Base-by-base conservation (phyloP, 2,329 filamentous ascomycete genomes). In the Fusarium sarcochroum region DNA sequence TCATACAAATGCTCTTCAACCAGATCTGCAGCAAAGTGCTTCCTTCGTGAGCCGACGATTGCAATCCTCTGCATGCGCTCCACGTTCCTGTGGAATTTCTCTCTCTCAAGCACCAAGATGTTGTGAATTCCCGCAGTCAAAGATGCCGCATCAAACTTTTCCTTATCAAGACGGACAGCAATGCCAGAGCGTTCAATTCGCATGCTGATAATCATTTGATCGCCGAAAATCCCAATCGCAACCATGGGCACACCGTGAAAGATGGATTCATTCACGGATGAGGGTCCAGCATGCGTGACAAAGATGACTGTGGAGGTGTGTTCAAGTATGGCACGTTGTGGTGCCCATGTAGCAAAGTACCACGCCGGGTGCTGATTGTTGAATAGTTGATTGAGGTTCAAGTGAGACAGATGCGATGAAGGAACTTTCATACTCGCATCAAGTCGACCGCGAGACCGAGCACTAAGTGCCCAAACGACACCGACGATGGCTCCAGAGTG, bases 191-290 rank as follows among this genome's bases (percentile, higher is more conserved):
- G 34, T 34, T 56, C 44, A 17, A 56, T 21, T 9, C 52, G 21
- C 18, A 56, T 1, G 5, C 32, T 49, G 1, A 44, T 56, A 2
- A 56, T 13, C 52, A 56, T 56, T 10, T 56, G 52, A 9, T 56
- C 52, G 9, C 52, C 52, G 4, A 56, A 56, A 20, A 56, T 50
- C 1, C 52, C 52, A 44, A 56, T 56, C 3, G 52, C 44, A 25
- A 56, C 18, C 52, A 41, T 56, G 18, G 52, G 52, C 4, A 56
- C 44, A 25, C 52, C 52, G 14, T 56, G 52, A 4, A 56, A 56
- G 23, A 56, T 56, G 9, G 44, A 49, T 9, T 56, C 52, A 25
- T 56, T 56, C 4, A 56, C 52, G 15, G 52, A 56, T 23, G 52
- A 50, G 7, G 52, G 44, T 4, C 44, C 52, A 25, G 44, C 18